Evolutionary conservation across 2,329 filamentous ascomycete species (phyloP).

Genomic region (Fusarium domesticum): DNA sequence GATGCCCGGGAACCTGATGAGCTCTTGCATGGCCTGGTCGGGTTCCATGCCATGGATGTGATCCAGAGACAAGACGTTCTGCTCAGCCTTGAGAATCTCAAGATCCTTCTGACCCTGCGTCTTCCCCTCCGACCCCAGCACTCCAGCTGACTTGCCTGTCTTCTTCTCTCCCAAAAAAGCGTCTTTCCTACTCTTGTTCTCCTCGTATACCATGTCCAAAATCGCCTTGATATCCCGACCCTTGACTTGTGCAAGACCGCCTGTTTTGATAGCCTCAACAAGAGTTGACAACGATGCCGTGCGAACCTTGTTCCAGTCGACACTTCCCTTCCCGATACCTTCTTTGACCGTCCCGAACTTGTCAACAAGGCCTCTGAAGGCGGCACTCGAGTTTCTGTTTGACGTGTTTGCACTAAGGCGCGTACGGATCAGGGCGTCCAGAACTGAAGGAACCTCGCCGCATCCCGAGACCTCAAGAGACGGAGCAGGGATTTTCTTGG

Average conservation of each 20-base stretch:
- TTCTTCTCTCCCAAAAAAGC: slow-evolving; percentile 26
- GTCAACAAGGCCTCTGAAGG: slow-evolving; percentile 25
- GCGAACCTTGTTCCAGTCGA: slow-evolving; percentile 29
- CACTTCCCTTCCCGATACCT: slow-evolving; percentile 27
- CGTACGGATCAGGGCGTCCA: slow-evolving; percentile 28
- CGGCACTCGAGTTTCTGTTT: slow-evolving; percentile 27
- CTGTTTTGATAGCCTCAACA: slow-evolving; percentile 56
- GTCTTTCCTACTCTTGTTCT: slow-evolving; percentile 23
- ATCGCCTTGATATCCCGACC: slow-evolving; percentile 29
- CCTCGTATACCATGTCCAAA: slow-evolving; percentile 25
- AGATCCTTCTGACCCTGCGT: slow-evolving; percentile 28
- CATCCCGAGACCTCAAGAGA: slow-evolving; percentile 29
- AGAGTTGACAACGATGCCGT: slow-evolving; percentile 46
- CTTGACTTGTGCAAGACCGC: slow-evolving; percentile 33
- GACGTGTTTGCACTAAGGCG: slow-evolving; percentile 29
- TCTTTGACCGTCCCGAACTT: slow-evolving; percentile 24
- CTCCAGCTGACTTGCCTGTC: slow-evolving; percentile 11
- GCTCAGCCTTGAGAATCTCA: slow-evolving; percentile 27
- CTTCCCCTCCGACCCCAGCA: slow-evolving; percentile 20
- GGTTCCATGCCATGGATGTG: slow-evolving; percentile 29
- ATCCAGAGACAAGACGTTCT: slow-evolving; percentile 26
- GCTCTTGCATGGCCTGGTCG: slow-evolving; percentile 28
- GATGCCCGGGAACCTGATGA: slow-evolving; percentile 28
- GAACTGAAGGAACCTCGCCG: slow-evolving; percentile 27
- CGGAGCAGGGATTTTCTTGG: slow-evolving; percentile 28